Evolutionary conservation across 495 filamentous ascomycete genomes (phyloP).

Genomic region (Penicillium atrosanguineum): DNA sequence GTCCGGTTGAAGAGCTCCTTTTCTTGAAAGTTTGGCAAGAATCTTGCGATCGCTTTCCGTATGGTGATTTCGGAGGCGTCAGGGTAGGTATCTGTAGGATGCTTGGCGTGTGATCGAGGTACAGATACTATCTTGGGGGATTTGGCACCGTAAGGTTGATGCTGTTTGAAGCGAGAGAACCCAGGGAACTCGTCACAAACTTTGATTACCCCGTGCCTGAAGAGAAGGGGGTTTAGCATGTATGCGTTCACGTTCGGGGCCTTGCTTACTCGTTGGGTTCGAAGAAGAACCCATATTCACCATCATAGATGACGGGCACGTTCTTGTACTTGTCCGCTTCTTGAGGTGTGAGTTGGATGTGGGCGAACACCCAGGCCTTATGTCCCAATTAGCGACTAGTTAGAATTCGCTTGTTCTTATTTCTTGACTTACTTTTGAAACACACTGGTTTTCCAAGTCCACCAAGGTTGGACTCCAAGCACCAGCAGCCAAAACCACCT

Average conservation of each 20-base stretch:
- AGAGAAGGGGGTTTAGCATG: not conserved
- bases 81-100: slow-evolving; percentile 32
- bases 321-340: slow-evolving; percentile 44
- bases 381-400: not conserved
- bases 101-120: slow-evolving; percentile 19
- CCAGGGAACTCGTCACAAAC: slow-evolving; percentile 54
- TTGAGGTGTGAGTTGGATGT: slow-evolving; percentile 42
- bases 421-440: slow-evolving; percentile 24
- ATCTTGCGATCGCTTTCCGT: slow-evolving; percentile 38
- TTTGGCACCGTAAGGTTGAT: slow-evolving; percentile 39
- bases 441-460: slow-evolving; percentile 40
- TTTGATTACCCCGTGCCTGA: slow-evolving; percentile 42
- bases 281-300: slow-evolving; percentile 54
- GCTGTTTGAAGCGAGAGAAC: slow-evolving; percentile 18
- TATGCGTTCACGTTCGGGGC: too few relatives aligned
- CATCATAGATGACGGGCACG: slow-evolving; percentile 48
- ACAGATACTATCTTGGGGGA: slow-evolving; percentile 18
- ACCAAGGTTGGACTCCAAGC: slow-evolving; percentile 38
- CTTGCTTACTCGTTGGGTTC: slow-evolving; percentile 43
- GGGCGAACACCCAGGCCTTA: slow-evolving; percentile 45
- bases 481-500: slow-evolving; percentile 35
- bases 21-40: slow-evolving; percentile 42
- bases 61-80: slow-evolving; percentile 38
- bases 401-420: slow-evolving; percentile 3
- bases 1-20: slow-evolving; percentile 41